Percentiles rank a stretch among this genome's conserved stretches.
Conservation (phyloP, 2,329 filamentous ascomycete species). For the Fusarium nisikadoi region DNA sequence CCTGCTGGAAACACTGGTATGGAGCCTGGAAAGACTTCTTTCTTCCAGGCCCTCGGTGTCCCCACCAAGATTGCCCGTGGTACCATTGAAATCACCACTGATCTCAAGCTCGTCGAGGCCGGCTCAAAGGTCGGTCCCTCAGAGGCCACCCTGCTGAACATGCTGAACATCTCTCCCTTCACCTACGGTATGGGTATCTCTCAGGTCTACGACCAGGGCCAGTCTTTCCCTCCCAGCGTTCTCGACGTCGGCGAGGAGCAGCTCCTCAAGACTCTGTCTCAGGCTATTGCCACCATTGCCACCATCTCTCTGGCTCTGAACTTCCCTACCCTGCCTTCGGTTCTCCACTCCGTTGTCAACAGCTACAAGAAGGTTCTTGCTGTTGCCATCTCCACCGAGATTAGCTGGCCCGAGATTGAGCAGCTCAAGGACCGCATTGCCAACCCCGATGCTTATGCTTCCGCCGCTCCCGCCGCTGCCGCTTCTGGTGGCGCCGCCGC, state of each 20-base stretch:
- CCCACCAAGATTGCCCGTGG: slow-evolving; percentile 99
- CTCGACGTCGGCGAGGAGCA: slow-evolving; percentile 96
- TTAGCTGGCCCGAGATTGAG: slow-evolving; percentile 94
- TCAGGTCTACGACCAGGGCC: slow-evolving; percentile 98
- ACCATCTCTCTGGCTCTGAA: slow-evolving; percentile 89
- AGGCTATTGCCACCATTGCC: slow-evolving; percentile 87
- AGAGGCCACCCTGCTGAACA: slow-evolving; percentile 98
- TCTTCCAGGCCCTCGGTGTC: slow-evolving; percentile 99
- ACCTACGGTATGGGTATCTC: slow-evolving; percentile 97
- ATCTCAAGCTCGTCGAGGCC: slow-evolving; percentile 97
- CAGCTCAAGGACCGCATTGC: slow-evolving; percentile 99
- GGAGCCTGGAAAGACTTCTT: slow-evolving; percentile 99
- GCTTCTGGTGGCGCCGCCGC: slow-evolving; percentile 63
- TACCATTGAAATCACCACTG: slow-evolving; percentile 99
- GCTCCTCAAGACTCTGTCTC: slow-evolving; percentile 84
- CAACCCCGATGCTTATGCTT: slow-evolving; percentile 96
- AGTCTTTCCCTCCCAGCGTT: slow-evolving; percentile 86
- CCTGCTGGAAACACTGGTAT: slow-evolving; percentile 99
- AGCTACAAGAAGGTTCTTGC: slow-evolving; percentile 96
- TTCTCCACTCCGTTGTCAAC: slow-evolving; percentile 98
- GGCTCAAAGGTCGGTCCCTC: slow-evolving; percentile 96
- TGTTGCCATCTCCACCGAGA: slow-evolving; percentile 89
- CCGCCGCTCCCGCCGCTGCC: slow-evolving; percentile 78
- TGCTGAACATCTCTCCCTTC: slow-evolving; percentile 99
- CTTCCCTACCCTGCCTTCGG: slow-evolving; percentile 95